Evolutionary conservation across 2,329 filamentous ascomycete genomes (phyloP), one percentile per base, ranked within the genome.

Genomic region (Fusarium sp.): DNA sequence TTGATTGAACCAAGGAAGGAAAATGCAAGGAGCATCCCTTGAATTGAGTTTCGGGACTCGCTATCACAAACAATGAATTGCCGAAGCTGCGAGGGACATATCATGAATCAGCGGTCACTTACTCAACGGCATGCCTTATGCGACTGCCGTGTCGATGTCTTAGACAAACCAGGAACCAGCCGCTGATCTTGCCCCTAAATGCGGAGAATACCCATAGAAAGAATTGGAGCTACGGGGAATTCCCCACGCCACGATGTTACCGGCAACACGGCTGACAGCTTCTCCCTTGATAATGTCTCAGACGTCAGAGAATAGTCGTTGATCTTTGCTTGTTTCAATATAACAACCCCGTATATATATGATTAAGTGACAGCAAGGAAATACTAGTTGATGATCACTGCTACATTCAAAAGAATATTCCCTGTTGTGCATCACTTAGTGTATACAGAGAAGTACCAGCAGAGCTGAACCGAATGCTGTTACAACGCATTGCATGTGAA

Each of bases 1-100:
- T 13, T 15, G 3, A 11, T 30, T 21, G 1, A n/a, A 6, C 5
- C 2, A 23, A 12, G 2, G 23, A 23, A 30, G 9, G 2, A 18
- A n/a, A 40, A 12, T 23, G 25, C 25, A 54, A 19, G 10, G 35
- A 54, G 25, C 12, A 15, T 7, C 35, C 19, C 15, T 30, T 5
- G 4, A 4, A 32, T 32, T 19, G 11, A 12, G 37, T 25, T 32
- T 43, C 53, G 37, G 37, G 32, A 43, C 8, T 56, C 25, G 37
- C 21, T 11, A 4, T 32, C 21, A 43, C 9, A 11, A 23, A 32
- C 4, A 12, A 23, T 28, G 8, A 8, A 56, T 15, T 25, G 28
- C 37, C 15, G 5, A 32, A 30, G 35, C 47, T 30, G 35, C 15
- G 37, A 43, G 52, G 37, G 52, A 43, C 8, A 0, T 15, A 1